Evolutionary conservation across 2,329 filamentous ascomycete species (phyloP), one percentile per base, ranked within the genome.

Genomic region (Sporothrix mexicana): DNA sequence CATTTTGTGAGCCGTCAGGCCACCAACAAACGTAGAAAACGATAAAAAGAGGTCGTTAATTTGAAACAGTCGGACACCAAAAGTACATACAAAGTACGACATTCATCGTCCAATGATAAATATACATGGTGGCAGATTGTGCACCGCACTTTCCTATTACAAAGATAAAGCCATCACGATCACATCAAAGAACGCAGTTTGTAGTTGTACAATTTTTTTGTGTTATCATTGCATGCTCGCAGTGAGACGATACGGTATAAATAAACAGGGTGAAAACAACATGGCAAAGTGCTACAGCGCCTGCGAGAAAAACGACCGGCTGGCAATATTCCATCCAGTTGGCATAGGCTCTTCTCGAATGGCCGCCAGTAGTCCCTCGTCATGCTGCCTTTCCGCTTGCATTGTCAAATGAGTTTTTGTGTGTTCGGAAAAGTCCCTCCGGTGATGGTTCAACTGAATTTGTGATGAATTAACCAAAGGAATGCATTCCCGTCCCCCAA

Each of bases 161-260:
- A n/a, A n/a, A n/a, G n/a, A n/a, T n/a, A n/a, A n/a, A n/a, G n/a
- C n/a, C n/a, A n/a, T n/a, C 23, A 55, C 17, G 25, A 13, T 17
- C 67, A 59, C n/a, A 45, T 45, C 49, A 57, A 55, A 43, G 25
- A 43, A 55, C 47, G 36, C 3, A 5, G n/a, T 25, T 49, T 61
- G 41, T 70, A 20, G 69, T 71, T 71, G 69, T 71, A 57, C 69
- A 71, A 71, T 71, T 62, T 71, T 70, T 62, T 71, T 71, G 66
- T 36, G 30, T 36, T 36, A 23, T 71, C 55, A 71, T 71, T 64
- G 43, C 69, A 64, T 70, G 55, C 15, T 25, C 55, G 57, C 20
- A 57, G 25, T 64, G 69, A 61, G 69, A 70, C 53, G 43, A 70
- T 70, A 70, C 43, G 69, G 45, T 71, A 71, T 71, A 71, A 71